Evolutionary conservation across 129 eudicot species (phyloP).

Genomic region (Flaveria sonorensis): DNA sequence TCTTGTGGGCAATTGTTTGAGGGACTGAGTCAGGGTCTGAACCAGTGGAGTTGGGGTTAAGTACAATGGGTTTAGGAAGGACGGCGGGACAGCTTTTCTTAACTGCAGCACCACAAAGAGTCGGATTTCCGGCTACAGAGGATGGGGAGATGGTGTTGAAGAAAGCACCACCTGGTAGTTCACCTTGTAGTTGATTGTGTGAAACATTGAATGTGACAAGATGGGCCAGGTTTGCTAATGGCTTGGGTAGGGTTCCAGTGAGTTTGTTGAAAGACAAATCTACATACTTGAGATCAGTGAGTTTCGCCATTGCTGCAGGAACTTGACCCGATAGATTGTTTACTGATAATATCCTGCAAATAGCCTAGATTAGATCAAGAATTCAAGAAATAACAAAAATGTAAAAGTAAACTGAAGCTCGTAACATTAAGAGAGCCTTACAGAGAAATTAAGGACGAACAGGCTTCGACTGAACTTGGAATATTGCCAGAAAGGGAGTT

Average conservation of each 20-base stretch:
- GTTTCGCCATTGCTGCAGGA: slow-evolving; percentile 67
- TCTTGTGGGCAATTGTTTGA: slow-evolving; percentile 51
- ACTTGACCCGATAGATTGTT: slow-evolving; percentile 69
- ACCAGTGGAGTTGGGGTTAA: slow-evolving; percentile 76
- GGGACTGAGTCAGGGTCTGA: slow-evolving; percentile 56
- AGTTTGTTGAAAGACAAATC: slow-evolving; percentile 86
- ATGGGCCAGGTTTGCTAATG: slow-evolving; percentile 67
- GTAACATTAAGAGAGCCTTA: slow-evolving; percentile 37
- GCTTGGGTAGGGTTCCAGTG: slow-evolving; percentile 78
- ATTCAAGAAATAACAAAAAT: background rate
- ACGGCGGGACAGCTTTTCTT: slow-evolving; percentile 67
- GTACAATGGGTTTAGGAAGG: slow-evolving; percentile 90
- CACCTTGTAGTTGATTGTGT: slow-evolving; percentile 88
- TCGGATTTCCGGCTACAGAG: slow-evolving; percentile 71
- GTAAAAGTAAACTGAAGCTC: background rate
- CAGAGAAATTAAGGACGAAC: slow-evolving; percentile 54
- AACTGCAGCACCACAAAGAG: slow-evolving; percentile 82
- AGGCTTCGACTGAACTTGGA: slow-evolving; percentile 65
- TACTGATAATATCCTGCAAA: slow-evolving; percentile 62
- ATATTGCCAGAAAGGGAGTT: slow-evolving; percentile 56
- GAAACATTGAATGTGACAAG: slow-evolving; percentile 76
- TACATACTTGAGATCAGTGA: slow-evolving; percentile 53
- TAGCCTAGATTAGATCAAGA: background rate
- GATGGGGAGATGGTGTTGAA: slow-evolving; percentile 89
- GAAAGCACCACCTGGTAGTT: slow-evolving; percentile 78